A percentile compares a stretch with the other conserved stretches of the same genome.
Conservation (phyloP, 2,329 filamentous ascomycete species). For the Talaromyces rugulosus region DNA sequence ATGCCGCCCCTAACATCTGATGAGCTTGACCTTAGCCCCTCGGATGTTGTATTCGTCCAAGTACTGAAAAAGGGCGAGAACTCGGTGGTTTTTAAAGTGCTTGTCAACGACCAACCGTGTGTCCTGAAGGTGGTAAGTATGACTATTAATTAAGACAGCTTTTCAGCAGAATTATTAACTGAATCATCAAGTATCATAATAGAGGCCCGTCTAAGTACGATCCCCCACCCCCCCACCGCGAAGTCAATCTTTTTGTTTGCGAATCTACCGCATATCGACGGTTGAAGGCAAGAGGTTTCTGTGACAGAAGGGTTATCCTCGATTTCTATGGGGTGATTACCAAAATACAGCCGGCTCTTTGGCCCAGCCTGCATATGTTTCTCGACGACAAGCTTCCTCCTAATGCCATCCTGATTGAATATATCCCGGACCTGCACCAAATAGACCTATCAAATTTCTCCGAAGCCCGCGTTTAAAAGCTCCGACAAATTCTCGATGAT, state of each 20-base stretch:
- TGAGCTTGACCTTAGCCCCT: too few species aligned
- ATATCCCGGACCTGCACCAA: conserved; percentile 12
- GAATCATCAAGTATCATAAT: conserved; percentile 14
- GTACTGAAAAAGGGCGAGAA: conserved; percentile 7
- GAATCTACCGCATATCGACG: conserved; percentile 17
- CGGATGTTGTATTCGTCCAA: conserved; percentile 15
- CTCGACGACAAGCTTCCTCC: conserved; percentile 11
- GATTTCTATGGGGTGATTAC: conserved; percentile 9
- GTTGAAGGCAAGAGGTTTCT: conserved; percentile 18
- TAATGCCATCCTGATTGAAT: conserved; percentile 17
- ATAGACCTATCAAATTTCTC: conserved; percentile 15
- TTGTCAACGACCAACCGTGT: conserved; percentile 8
- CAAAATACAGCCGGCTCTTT: conserved; percentile 1
- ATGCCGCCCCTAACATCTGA: too few species aligned
- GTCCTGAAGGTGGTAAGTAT: conserved; percentile 18
- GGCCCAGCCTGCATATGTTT: conserved; percentile 12
- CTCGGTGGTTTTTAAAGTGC: conserved; percentile 15
- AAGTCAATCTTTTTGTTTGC: conserved; percentile 15
- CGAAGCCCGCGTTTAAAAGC: not conserved
- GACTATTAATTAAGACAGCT: not conserved
- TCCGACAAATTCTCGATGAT: conserved; percentile 13
- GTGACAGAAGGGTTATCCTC: conserved; percentile 9
- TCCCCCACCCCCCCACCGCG: conserved; percentile 6
- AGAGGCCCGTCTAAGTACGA: conserved; percentile 8
- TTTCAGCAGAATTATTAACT: not conserved